Conservation (phyloP, 169 alveolate species). For the Eimeria tenella region DNA sequence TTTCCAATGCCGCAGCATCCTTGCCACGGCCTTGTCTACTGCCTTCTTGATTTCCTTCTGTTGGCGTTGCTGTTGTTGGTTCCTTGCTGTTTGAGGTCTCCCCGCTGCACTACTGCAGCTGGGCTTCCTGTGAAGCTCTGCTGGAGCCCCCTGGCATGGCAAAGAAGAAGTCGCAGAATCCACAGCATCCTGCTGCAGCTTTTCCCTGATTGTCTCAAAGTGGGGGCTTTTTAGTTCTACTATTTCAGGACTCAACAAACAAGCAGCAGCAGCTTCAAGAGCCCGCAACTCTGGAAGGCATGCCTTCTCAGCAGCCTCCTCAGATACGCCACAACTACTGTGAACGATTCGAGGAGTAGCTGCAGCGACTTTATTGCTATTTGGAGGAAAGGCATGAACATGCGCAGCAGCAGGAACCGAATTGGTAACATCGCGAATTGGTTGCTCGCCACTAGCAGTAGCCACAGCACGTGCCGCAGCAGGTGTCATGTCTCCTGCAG, state of each 20-base stretch:
- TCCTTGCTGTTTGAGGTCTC: not conserved
- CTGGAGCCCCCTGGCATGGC: not conserved
- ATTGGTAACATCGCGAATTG: not conserved
- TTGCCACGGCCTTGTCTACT: not conserved
- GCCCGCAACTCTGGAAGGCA: conserved; percentile 6
- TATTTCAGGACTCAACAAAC: not conserved
- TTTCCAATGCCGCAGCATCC: not conserved
- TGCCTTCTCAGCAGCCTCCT: not conserved
- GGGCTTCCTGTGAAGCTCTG: not conserved
- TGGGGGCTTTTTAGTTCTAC: conserved; percentile 1
- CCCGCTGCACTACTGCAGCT: not conserved
- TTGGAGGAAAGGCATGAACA: not conserved
- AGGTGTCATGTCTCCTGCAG: too few species aligned
- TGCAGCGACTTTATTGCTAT: not conserved
- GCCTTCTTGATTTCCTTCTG: not conserved
- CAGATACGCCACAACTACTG: not conserved
- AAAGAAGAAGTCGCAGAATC: not conserved
- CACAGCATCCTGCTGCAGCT: not conserved
- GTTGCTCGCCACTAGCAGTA: too few species aligned
- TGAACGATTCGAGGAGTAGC: not conserved
- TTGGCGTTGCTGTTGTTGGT: not conserved
- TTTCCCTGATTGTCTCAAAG: not conserved
- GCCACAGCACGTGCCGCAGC: too few species aligned
- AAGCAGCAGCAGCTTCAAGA: not conserved
- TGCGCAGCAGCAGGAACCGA: not conserved